Percentiles rank a stretch among this genome's conserved stretches.
Conservation (phyloP, 305 asterid genomes). For the Fraxinus ornus region DNA sequence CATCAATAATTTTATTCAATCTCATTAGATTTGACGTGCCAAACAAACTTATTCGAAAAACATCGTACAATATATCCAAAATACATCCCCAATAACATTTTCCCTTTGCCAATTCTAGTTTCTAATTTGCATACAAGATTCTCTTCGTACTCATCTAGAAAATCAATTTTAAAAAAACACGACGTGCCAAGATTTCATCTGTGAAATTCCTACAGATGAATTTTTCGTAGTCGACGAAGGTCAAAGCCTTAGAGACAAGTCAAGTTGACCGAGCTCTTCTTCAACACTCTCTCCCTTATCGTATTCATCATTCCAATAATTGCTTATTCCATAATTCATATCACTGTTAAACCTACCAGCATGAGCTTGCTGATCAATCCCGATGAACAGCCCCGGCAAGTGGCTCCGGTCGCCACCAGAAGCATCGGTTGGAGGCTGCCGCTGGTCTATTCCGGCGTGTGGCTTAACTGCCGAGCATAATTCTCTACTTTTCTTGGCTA, state of each 20-base stretch:
- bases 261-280: slow-evolving; percentile 17
- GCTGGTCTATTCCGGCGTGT: slow-evolving; percentile 27
- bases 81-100: background rate
- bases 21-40: no score
- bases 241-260: background rate
- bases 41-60: background rate
- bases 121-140: background rate
- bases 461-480: slow-evolving; percentile 15
- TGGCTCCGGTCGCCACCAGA: slow-evolving; percentile 2
- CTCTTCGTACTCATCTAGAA: background rate
- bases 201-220: background rate
- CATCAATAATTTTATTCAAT: no score
- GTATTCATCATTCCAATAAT: slow-evolving; percentile 10
- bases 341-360: slow-evolving; percentile 23
- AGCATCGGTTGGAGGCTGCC: background rate
- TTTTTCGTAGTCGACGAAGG: background rate
- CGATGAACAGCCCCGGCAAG: slow-evolving; percentile 7
- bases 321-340: slow-evolving; percentile 25
- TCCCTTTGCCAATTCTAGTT: background rate
- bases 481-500: slow-evolving; percentile 72
- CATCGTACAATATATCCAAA: background rate
- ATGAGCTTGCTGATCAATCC: slow-evolving; percentile 18
- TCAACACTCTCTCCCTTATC: slow-evolving; percentile 16
- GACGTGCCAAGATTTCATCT: background rate
- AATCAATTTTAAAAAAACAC: background rate